These are phyloP conservation scores for Fomitopsis palustris DNA, from an alignment of 1,284 basidiomycete species.

Conservation along the genomic window DNA sequence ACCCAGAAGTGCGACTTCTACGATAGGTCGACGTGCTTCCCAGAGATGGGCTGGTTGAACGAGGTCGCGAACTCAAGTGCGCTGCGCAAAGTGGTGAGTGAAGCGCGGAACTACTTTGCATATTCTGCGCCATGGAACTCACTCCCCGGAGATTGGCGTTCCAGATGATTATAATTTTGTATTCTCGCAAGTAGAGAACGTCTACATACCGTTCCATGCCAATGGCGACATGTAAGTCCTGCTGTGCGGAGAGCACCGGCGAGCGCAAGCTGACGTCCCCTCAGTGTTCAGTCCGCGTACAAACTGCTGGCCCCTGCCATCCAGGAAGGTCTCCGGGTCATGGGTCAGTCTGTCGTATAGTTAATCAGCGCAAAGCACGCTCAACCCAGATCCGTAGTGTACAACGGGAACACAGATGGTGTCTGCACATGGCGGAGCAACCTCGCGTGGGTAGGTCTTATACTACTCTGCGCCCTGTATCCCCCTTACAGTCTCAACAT, in stretches of 20 bases:
- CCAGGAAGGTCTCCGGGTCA: constrained; percentile 5
- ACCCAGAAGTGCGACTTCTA: constrained; percentile 3
- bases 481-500: background rate
- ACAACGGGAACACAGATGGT: constrained; percentile 6
- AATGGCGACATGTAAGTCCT: constrained; percentile 5
- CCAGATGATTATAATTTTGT: background rate
- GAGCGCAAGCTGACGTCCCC: background rate
- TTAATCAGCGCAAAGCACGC: background rate
- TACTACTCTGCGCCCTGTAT: background rate
- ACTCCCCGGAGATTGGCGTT: constrained; percentile 1
- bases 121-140: background rate
- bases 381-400: background rate
- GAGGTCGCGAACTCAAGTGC: background rate
- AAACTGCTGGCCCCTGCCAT: constrained; percentile 4
- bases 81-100: background rate
- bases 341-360: background rate
- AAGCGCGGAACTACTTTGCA: background rate
- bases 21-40: background rate
- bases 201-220: background rate
- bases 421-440: constrained; percentile 8
- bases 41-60: constrained; percentile 4
- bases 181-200: background rate
- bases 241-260: background rate
- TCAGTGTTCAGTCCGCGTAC: constrained; percentile 3
- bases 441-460: constrained; percentile 2